Evolutionary conservation across 768 basidiomycete species (phyloP), one percentile per base, ranked within the genome.

Genomic region (Suillus brevipes): DNA sequence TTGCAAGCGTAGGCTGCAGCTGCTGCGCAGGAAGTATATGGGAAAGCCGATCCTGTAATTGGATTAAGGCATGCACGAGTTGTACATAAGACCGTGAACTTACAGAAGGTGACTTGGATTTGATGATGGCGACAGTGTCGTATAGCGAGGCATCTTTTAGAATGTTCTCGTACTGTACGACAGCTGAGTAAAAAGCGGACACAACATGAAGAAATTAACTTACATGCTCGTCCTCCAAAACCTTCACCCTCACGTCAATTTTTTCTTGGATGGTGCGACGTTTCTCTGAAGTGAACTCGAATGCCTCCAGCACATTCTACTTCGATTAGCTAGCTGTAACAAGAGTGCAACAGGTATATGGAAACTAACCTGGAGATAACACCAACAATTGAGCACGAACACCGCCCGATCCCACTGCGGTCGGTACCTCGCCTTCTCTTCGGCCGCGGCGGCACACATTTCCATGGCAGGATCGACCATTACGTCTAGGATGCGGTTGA

Each of bases 351-450:
- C 31, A 36, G n/a, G 49, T 16, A 7, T 13, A 7, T 13, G 14
- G 34, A 45, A 25, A 76, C 84, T 36, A 57, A 95, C 95, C 82
- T 89, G 86, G 16, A 97, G 76, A 74, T 94, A 95, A 20, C 85
- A 87, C 67, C 94, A 75, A 65, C 91, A 97, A 71, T 99, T 98
- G 68, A 97, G 80, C 61, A 93, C 81, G 73, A 94, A 99, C 0
- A 97, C 85, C 3, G 86, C 83, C 55, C 82, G 83, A 73, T 99
- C 96, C 94, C 96, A 97, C 38, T 78, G 81, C 6, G 82, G 84
- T 36, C 83, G 78, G 23, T 77, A 62, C 45, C 79, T 78, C 40
- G 82, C 82, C 71, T 89, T 91, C 68, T 87, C 87, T 68, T 90
- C 90, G 2, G 87, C 85, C 60, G 86, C 87, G 5, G 80, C 78